Evolutionary conservation across 1,139 yeast genomes (phyloP).

Genomic region (Taphrina flavorubra): DNA sequence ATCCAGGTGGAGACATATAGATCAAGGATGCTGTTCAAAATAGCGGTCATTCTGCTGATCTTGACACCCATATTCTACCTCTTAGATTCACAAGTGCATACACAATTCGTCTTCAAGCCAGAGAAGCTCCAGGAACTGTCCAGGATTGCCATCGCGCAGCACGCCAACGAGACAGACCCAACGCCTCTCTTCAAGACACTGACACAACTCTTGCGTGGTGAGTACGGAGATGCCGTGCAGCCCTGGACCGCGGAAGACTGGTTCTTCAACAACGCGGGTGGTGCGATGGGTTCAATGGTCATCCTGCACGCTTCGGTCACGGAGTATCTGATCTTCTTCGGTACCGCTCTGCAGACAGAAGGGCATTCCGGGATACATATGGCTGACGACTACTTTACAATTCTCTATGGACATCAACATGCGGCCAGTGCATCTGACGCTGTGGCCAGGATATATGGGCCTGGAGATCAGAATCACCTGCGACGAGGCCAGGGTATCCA

Average conservation of each 20-base stretch:
- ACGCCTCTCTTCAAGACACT: slow-evolving; percentile 63
- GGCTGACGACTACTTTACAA: slow-evolving; percentile 95
- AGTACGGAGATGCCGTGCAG: slow-evolving; percentile 73
- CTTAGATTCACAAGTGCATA: slow-evolving; percentile 28
- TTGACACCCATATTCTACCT: slow-evolving; percentile 26
- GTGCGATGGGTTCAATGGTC: slow-evolving; percentile 98
- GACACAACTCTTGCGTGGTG: slow-evolving; percentile 63
- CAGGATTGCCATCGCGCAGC: slow-evolving; percentile 58
- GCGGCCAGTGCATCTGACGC: slow-evolving; percentile 70
- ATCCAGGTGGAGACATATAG: too few species aligned
- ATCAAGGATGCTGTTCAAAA: slow-evolving; percentile 12
- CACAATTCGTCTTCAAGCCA: slow-evolving; percentile 56
- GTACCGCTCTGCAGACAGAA: slow-evolving; percentile 88
- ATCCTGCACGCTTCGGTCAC: slow-evolving; percentile 94
- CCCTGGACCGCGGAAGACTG: slow-evolving; percentile 77
- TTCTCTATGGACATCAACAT: slow-evolving; percentile 74
- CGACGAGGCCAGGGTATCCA: slow-evolving; percentile 76
- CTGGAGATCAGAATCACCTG: slow-evolving; percentile 73
- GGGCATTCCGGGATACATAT: slow-evolving; percentile 96
- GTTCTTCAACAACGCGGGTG: slow-evolving; percentile 97
- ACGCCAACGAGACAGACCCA: slow-evolving; percentile 64
- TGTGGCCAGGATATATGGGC: slow-evolving; percentile 45
- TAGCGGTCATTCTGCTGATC: slow-evolving; percentile 16
- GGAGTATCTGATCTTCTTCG: slow-evolving; percentile 88
- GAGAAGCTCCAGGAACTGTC: slow-evolving; percentile 54